Conservation (phyloP, 2,329 filamentous ascomycete species). For the Beauveria scarabaeidicola region DNA sequence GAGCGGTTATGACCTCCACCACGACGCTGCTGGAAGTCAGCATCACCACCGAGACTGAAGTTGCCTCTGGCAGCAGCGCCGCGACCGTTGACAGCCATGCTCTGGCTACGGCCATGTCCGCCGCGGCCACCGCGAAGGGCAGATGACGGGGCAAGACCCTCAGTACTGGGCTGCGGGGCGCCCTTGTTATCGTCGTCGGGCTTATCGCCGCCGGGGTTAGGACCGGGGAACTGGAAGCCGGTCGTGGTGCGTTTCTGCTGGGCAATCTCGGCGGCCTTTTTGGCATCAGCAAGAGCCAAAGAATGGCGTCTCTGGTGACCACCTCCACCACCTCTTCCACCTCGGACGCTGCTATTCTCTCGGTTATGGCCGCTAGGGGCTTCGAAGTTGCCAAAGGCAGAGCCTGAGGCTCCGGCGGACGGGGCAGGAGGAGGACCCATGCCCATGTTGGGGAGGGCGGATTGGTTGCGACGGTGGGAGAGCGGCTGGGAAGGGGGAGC, state of each 20-base stretch:
- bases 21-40: slow-evolving; percentile 67
- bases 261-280: slow-evolving; percentile 92
- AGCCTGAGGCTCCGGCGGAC: slow-evolving; percentile 79
- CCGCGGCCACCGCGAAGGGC: slow-evolving; percentile 45
- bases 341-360: slow-evolving; percentile 49
- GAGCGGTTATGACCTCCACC: slow-evolving; percentile 75
- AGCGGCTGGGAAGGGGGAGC: slow-evolving; percentile 68
- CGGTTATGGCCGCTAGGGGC: slow-evolving; percentile 50
- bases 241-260: slow-evolving; percentile 94
- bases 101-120: slow-evolving; percentile 73
- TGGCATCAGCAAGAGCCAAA: slow-evolving; percentile 86
- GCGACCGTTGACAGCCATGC: slow-evolving; percentile 71
- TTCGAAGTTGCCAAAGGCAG: slow-evolving; percentile 71
- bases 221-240: slow-evolving; percentile 87
- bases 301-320: slow-evolving; percentile 94
- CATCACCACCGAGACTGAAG: slow-evolving; percentile 30
- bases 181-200: slow-evolving; percentile 40
- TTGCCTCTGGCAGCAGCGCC: slow-evolving; percentile 57
- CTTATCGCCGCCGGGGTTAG: slow-evolving; percentile 57
- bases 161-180: slow-evolving; percentile 22
- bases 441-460: slow-evolving; percentile 84
- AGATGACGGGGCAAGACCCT: slow-evolving; percentile 30
- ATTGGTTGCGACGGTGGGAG: slow-evolving; percentile 95
- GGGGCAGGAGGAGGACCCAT: slow-evolving; percentile 86
- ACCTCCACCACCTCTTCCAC: slow-evolving; percentile 41